Base-by-base conservation (phyloP, 192 early-diverging fungal species). In the Glomus cerebriforme region DNA sequence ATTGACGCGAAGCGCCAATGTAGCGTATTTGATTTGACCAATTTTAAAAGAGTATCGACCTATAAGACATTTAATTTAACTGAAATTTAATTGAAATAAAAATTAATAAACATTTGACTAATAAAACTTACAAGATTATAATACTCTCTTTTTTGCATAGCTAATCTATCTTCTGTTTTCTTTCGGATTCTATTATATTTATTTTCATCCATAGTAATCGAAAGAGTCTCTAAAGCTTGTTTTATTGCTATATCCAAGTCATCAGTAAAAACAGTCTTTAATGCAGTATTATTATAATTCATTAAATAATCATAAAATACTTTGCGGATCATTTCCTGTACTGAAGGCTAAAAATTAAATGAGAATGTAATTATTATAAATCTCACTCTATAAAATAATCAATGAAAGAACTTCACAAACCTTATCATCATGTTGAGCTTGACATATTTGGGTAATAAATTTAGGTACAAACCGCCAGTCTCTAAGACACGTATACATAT, bases 1-100 rank as follows among this genome's bases (percentile, higher is more conserved):
- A 97, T 94, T 3, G 90, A 87, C 1, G 89, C 87, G 85, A 95
- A 95, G 15, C 94, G 89, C 95, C 96, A 95, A 37, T 95, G 96
- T 0, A 94, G 82, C 10, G 85, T 86, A 2, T 87, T 83, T 59
- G 89, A 85, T 54, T 89, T 84, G 29, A 92, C 78, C 45, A 94
- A 80, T 19, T 84, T 87, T 19, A 93, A 84, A 75, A 97, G 85
- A 15, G 86, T 81, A 29, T 79, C 76, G 4, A 85, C 67, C 77
- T 78, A n/a, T 34, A 7, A 34, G 7, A 6, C 0, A 69, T 69
- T n/a, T 34, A 22, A 54, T 68, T 58, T 76, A 19, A 58, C 26
- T 8, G 6, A 27, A 32, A 67, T 10, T 60, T 37, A 39, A 26
- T 29, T 12, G 10, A 43, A 35, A 43, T 12, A 8, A 43, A 12